These are phyloP conservation scores for Paramecium biaurelia DNA, from an alignment of 73 alveolate species.

Conservation along the genomic window DNA sequence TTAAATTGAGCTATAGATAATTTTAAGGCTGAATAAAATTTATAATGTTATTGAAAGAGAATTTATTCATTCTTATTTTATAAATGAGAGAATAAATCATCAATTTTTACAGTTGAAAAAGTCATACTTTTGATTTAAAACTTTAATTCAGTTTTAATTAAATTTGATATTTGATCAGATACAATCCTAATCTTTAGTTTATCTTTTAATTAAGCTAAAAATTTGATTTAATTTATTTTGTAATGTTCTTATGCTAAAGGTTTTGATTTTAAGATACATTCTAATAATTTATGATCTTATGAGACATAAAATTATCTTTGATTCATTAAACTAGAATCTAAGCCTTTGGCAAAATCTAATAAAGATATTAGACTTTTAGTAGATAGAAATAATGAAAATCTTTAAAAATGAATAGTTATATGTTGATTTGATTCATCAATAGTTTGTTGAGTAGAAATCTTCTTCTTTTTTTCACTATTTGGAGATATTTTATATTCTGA, in stretches of 20 bases:
- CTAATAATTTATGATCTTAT: slow-evolving; percentile 15
- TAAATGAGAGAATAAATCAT: not conserved
- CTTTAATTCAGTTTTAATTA: not conserved
- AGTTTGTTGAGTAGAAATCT: not conserved
- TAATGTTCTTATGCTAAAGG: not conserved
- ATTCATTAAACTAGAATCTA: not conserved
- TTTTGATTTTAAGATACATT: slow-evolving; percentile 27
- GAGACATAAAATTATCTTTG: not conserved
- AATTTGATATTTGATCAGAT: slow-evolving; percentile 18
- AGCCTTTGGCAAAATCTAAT: not conserved
- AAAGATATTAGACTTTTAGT: not conserved
- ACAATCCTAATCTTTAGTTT: not conserved
- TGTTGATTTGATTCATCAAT: not conserved
- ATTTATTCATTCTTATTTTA: not conserved
- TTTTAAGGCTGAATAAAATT: not conserved
- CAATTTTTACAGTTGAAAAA: not conserved
- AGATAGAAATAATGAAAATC: not conserved
- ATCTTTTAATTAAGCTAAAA: not conserved
- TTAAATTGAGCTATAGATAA: not conserved
- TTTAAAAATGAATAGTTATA: not conserved
- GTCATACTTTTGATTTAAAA: not conserved
- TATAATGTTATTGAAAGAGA: not conserved
- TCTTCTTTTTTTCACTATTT: not conserved
- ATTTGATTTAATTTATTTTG: not conserved
- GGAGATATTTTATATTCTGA: slow-evolving; percentile 36